Base-by-base conservation (phyloP, 371 early-diverging fungal species). In the Dinochytrium kinnereticum region DNA sequence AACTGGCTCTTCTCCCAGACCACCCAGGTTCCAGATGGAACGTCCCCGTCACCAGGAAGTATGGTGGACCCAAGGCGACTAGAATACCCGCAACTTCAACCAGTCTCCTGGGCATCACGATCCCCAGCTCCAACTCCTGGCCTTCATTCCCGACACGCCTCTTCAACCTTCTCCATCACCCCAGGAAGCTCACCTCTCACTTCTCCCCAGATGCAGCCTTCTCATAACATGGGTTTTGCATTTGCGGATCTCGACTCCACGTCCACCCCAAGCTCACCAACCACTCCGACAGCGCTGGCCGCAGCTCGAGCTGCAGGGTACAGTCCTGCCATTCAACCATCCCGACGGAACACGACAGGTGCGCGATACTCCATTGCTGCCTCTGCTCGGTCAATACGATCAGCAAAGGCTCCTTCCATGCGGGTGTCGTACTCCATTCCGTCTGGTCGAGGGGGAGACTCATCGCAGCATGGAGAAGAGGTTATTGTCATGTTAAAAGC, bases 231-330 rank as follows among this genome's bases (percentile, higher is more conserved):
- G n/a, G n/a, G n/a, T n/a, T n/a, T n/a, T n/a, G n/a, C n/a, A n/a
- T n/a, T n/a, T n/a, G n/a, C n/a, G n/a, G n/a, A n/a, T 44, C 44
- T 7, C 44, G 24, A 24, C 13, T n/a, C n/a, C 55, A 53, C 55
- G 49, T 21, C 49, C 57, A 15, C 61, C 10, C 61, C 61, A 7
- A 61, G 17, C 61, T 61, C 61, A 31, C 30, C 61, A 34, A 34
- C 30, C 28, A 61, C 61, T 13, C 61, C 61, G 10, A 37, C 24
- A 2, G 61, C 61, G 13, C 36, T 61, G 19, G 24, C 61, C 19
- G 61, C 61, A 30, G 61, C 61, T 24, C 31, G 31, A 5, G 61
- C 61, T 13, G 61, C 61, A 31, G 61, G 61, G 19, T 61, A 61
- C 36, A 21, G n/a, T 13, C 61, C 61, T 36, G 61, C 61, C 36